Conservation (phyloP, 371 early-diverging fungal species). For the Rhizomucor miehei region DNA sequence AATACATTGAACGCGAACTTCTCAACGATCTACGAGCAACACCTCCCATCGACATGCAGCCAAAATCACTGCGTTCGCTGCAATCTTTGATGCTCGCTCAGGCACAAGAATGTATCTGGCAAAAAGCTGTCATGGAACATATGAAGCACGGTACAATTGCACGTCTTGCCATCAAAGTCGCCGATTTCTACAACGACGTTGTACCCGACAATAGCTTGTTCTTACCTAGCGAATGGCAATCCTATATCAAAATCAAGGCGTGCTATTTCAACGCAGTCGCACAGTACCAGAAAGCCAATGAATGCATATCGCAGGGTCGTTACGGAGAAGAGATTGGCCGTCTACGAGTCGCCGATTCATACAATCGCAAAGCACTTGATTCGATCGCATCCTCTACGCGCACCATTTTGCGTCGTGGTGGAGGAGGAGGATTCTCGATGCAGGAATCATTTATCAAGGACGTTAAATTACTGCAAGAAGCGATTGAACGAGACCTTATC, state of each 20-base stretch:
- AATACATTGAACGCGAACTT: constrained; percentile 54
- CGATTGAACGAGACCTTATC: constrained; percentile 54
- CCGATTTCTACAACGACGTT: constrained; percentile 68
- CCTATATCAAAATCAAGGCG: constrained; percentile 68
- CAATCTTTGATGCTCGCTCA: constrained; percentile 82
- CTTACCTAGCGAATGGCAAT: constrained; percentile 56
- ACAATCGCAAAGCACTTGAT: constrained; percentile 21
- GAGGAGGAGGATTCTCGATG: neutral
- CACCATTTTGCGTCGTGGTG: neutral
- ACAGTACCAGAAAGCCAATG: constrained; percentile 73
- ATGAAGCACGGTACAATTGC: constrained; percentile 77
- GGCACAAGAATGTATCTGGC: constrained; percentile 90
- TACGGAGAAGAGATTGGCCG: constrained; percentile 89
- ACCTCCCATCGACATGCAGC: constrained; percentile 57
- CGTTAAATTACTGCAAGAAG: constrained; percentile 39
- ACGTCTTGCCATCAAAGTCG: constrained; percentile 72
- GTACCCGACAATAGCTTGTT: constrained; percentile 43
- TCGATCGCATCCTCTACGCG: constrained; percentile 9
- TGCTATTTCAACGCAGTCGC: constrained; percentile 75
- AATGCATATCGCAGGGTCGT: constrained; percentile 66
- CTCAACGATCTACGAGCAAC: constrained; percentile 55
- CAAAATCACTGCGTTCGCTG: constrained; percentile 60
- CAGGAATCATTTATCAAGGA: constrained; percentile 16
- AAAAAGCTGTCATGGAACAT: constrained; percentile 76
- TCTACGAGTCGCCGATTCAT: constrained; percentile 55